Evolutionary conservation across 148 eudicot species (phyloP), one percentile per base, ranked within the genome.

Genomic region (Oxyria digyna): DNA sequence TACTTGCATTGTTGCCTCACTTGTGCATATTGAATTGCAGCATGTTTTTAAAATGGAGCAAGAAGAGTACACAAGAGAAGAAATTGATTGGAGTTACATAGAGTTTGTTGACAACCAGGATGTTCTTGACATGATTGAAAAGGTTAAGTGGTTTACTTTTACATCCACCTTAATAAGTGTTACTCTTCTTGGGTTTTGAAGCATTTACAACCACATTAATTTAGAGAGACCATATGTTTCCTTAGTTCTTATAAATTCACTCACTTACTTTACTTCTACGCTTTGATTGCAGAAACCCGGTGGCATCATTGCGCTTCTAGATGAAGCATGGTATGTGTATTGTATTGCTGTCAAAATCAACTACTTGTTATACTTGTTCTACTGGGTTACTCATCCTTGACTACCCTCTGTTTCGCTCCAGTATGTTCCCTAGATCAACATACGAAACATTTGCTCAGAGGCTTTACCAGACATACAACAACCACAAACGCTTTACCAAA

Each of bases 21-120:
- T 8, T 2, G 38, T 62, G 8, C 24, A 1, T n/a, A 42, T 43
- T 5, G 69, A 50, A 63, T 77, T 72, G 69, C 87, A 94, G 99
- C 99, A 94, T 81, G 99, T 94, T 74, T 94, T 94, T 75, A 94
- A 94, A 79, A 88, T 94, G 99, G 99, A 94, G 79, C 99, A 94
- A 84, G 99, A 94, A 83, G 97, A 94, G 66, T 94, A 94, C 81
- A 86, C 89, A n/a, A 91, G 79, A 75, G 99, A 94, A 83, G 96
- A 90, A 81, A 94, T 94, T 77, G 87, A 94, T 75, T 94, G 99
- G 99, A 94, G 99, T 76, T 94, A 90, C 67, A 91, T 94, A 57
- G 97, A 94, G 77, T 94, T 94, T 52, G 75, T 88, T 62, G 99
- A 91, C 71, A 94, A 94, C 75, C 96, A 88, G 82, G 99, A 94